These are phyloP conservation scores for Leccinum boreale DNA, from an alignment of 768 basidiomycete genomes.

Conservation along the genomic window DNA sequence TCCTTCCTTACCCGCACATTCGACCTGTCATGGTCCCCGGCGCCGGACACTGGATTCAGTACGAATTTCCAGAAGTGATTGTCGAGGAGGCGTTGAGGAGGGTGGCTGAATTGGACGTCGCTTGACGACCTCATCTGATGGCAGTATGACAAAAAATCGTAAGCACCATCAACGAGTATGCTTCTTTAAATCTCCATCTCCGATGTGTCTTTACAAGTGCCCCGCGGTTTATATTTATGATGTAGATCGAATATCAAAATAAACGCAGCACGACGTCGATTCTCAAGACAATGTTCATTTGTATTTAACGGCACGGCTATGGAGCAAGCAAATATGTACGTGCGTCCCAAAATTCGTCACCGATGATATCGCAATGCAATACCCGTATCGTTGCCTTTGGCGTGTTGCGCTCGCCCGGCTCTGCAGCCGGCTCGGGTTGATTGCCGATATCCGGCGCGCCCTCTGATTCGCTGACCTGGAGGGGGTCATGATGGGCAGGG, in stretches of 20 bases:
- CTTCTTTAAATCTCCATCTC: not conserved
- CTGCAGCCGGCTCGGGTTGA: not conserved
- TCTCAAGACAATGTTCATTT: not conserved
- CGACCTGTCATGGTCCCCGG: constrained; percentile 10
- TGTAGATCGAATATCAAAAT: not conserved
- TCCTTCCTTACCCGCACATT: constrained; percentile 15
- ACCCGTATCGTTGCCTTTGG: constrained; percentile 49
- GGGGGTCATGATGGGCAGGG: not conserved
- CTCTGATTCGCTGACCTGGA: constrained; percentile 10
- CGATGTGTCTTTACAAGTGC: not conserved
- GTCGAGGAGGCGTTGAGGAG: constrained; percentile 16
- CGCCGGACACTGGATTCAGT: constrained; percentile 25
- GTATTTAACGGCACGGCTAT: not conserved
- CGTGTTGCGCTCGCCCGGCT: constrained; percentile 33
- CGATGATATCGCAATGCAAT: constrained; percentile 81
- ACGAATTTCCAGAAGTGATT: constrained; percentile 22
- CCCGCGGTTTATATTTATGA: not conserved
- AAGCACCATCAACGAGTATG: too few species aligned
- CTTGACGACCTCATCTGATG: not conserved
- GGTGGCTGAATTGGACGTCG: constrained; percentile 7
- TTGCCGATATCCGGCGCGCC: not conserved
- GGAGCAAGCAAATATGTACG: constrained; percentile 49
- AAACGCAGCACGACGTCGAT: not conserved
- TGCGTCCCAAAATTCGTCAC: constrained; percentile 73
- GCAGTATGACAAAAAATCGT: too few species aligned